Conservation (phyloP, 2,329 filamentous ascomycete genomes). For the Didymella keratinophila region DNA sequence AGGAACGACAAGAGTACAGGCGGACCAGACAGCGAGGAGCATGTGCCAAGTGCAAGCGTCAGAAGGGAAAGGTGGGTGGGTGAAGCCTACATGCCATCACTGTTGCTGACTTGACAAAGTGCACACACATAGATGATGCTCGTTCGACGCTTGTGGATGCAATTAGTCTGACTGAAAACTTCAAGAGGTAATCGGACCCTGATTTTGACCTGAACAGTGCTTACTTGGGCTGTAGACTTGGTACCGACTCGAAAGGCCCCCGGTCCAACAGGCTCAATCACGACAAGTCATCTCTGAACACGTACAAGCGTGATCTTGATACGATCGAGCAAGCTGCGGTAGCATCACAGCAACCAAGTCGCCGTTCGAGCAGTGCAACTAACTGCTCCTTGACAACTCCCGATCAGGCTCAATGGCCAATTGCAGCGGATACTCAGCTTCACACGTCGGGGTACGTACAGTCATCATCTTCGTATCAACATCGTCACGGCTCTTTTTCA, state of each 20-base stretch:
- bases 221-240: no score
- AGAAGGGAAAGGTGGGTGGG: slow-evolving; percentile 33
- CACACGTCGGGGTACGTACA: slow-evolving; percentile 7
- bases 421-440: background rate
- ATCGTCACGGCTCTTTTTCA: background rate
- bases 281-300: background rate
- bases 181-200: background rate
- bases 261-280: no score
- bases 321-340: background rate
- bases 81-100: slow-evolving; percentile 4
- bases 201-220: no score
- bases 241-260: no score
- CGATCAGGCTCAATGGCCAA: background rate
- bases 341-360: background rate
- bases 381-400: background rate
- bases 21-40: slow-evolving; percentile 39
- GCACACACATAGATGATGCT: slow-evolving; percentile 16
- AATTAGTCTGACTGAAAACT: background rate
- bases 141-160: background rate
- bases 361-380: background rate
- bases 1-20: slow-evolving; percentile 37
- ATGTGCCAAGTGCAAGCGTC: slow-evolving; percentile 35
- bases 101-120: slow-evolving; percentile 3
- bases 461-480: background rate
- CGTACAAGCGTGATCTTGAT: background rate